Base-by-base conservation (phyloP, 2,329 filamentous ascomycete species). In the Fusarium citri region DNA sequence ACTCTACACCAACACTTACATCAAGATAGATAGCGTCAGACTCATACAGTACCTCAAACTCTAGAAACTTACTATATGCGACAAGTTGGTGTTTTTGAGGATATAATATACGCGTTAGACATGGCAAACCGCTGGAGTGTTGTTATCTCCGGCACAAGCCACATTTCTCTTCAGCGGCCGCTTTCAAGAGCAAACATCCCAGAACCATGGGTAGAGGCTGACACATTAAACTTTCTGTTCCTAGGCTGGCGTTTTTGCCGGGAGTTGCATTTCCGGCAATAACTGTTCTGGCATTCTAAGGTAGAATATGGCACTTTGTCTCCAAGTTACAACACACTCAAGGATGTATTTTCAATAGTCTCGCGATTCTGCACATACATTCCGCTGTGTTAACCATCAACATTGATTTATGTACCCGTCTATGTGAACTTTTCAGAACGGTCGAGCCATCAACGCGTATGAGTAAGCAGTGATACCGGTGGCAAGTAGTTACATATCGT, bases 1-100 rank as follows among this genome's bases (percentile, higher is more conserved):
- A 4, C 34, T 37, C 18, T 37, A 37, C 34, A 11, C 3, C 4
- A 11, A n/a, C 34, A 6, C 34, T 16, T 8, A 18, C 28, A 14
- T 14, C 28, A 15, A 9, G 15, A 31, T n/a, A 37, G 18, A n/a
- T n/a, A 37, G 9, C 18, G 5, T n/a, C 16, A 12, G 5, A 2
- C 6, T n/a, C 34, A 37, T n/a, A n/a, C n/a, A n/a, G n/a, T n/a
- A 12, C 3, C 34, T n/a, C 34, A n/a, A 9, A 4, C 16, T 37
- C 16, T 37, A 6, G 34, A 37, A 37, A 18, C 34, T 11, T 37
- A 37, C 18, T 11, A 3, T 7, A 11, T 11, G 18, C 5, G 9
- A 37, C 0, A 4, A 11, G 3, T 7, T 4, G 34, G 16, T 37
- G 10, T 7, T 37, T 4, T 37, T 3, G 18, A 37, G 6, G 10